A percentile compares a stretch with the other conserved stretches of the same genome.
These are phyloP conservation scores for Didymellaceae sp. DNA, from an alignment of 2,329 filamentous ascomycete species.

Conservation along the genomic window DNA sequence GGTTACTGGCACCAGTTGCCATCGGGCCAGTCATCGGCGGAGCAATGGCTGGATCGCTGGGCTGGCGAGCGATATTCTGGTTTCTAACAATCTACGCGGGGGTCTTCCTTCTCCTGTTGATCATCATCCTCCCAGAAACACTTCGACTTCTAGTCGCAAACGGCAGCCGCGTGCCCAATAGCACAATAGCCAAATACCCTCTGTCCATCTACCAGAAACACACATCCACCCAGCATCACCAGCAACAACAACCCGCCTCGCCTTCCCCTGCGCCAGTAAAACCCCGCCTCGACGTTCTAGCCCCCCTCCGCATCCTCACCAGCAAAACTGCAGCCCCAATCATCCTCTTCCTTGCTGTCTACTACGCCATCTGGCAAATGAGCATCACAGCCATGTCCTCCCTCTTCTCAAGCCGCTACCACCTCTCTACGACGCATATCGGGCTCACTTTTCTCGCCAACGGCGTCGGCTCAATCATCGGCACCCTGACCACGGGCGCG, in stretches of 20 bases:
- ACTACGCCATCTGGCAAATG: conserved; percentile 1
- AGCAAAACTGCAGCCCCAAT: background rate
- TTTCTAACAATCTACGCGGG: conserved; percentile 58
- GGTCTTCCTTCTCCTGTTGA: conserved; percentile 41
- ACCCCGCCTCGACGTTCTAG: background rate
- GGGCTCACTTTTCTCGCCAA: conserved; percentile 58
- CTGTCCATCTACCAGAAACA: background rate
- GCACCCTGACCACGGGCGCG: conserved; percentile 57
- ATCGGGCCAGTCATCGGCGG: conserved; percentile 61
- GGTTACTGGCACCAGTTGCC: conserved; percentile 47
- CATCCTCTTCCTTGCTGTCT: background rate
- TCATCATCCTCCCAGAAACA: conserved; percentile 6
- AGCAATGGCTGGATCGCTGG: conserved; percentile 54
- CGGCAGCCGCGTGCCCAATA: background rate
- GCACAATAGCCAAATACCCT: background rate
- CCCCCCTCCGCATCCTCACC: background rate
- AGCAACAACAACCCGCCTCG: too few relatives aligned
- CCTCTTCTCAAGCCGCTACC: conserved; percentile 24
- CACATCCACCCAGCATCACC: too few relatives aligned
- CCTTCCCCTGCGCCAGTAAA: background rate
- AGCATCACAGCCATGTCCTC: background rate
- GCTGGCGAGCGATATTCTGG: conserved; percentile 63
- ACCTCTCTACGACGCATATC: conserved; percentile 11
- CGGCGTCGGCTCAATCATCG: conserved; percentile 59
- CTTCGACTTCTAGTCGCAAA: background rate